A percentile compares a stretch with the other conserved stretches of the same genome.
phyloP scores from a whole-genome alignment of 352 stramenopile species.

The Phytophthora brassicae region DNA sequence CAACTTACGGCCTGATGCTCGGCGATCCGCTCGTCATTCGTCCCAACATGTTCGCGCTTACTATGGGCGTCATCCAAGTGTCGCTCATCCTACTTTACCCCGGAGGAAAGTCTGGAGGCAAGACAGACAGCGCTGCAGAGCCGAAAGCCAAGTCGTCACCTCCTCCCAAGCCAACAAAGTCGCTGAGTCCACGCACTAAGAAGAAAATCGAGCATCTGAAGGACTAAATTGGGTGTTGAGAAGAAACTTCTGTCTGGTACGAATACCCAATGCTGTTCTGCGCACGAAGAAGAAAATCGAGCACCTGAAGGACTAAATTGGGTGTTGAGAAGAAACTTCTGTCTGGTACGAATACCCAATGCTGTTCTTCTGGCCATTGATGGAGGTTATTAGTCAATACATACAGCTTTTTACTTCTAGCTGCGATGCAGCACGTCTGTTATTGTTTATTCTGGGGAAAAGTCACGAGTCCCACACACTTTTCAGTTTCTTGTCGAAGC shows the following conservation, averaged over 20 bases:
- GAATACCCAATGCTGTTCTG: not conserved
- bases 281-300: slow-evolving; percentile 35
- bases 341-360: too few species aligned
- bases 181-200: slow-evolving; percentile 22
- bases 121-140: slow-evolving; percentile 11
- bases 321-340: not conserved
- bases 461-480: not conserved
- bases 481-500: not conserved
- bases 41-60: slow-evolving; percentile 68
- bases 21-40: slow-evolving; percentile 62
- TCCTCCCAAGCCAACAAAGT: slow-evolving; percentile 20
- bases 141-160: slow-evolving; percentile 16
- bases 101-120: slow-evolving; percentile 41
- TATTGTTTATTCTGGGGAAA: slow-evolving; percentile 19
- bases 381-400: slow-evolving; percentile 4
- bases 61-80: slow-evolving; percentile 76
- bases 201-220: slow-evolving; percentile 27
- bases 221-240: slow-evolving; percentile 20
- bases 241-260: not conserved
- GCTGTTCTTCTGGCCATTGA: not conserved
- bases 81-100: slow-evolving; percentile 61
- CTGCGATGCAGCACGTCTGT: slow-evolving; percentile 7
- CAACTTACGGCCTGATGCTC: slow-evolving; percentile 69
- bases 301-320: slow-evolving; percentile 25
- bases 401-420: slow-evolving; percentile 1